phyloP scores from a whole-genome alignment of 768 basidiomycete species.

The Heimioporus sp. region DNA sequence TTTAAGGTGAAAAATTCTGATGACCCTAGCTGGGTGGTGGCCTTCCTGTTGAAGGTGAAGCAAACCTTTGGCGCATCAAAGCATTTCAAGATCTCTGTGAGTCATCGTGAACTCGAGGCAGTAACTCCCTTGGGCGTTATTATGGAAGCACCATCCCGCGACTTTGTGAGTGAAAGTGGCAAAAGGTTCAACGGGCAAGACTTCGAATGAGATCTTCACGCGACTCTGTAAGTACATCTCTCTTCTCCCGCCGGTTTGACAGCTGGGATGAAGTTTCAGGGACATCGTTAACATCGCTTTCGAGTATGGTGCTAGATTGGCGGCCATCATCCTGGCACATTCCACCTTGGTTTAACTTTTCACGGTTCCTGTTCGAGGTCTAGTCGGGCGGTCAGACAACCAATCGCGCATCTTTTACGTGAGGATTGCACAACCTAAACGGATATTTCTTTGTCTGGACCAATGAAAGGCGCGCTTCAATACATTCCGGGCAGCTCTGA shows the following conservation, averaged over 20 bases:
- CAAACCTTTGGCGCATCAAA: constrained; percentile 2
- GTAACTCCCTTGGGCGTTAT: constrained; percentile 16
- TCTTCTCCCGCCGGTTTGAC: constrained; percentile 27
- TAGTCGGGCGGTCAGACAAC: constrained; percentile 8
- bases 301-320: constrained; percentile 16
- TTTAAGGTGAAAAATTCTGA: neutral
- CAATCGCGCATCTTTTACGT: constrained; percentile 22
- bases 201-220: constrained; percentile 22
- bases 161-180: constrained; percentile 12
- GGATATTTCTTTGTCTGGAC: constrained; percentile 13
- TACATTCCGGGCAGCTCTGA: constrained; percentile 11
- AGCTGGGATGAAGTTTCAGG: constrained; percentile 19
- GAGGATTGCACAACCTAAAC: constrained; percentile 9
- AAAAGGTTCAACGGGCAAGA: constrained; percentile 5
- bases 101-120: constrained; percentile 15
- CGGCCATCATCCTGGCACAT: constrained; percentile 19
- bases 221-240: constrained; percentile 9
- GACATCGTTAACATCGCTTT: constrained; percentile 21
- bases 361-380: constrained; percentile 11
- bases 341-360: constrained; percentile 23
- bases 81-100: constrained; percentile 11
- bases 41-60: constrained; percentile 1
- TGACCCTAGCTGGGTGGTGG: neutral
- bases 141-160: constrained; percentile 23
- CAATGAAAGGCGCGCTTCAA: constrained; percentile 10